Base-by-base conservation (phyloP, 768 basidiomycete genomes). In the Termitomyces sp. region DNA sequence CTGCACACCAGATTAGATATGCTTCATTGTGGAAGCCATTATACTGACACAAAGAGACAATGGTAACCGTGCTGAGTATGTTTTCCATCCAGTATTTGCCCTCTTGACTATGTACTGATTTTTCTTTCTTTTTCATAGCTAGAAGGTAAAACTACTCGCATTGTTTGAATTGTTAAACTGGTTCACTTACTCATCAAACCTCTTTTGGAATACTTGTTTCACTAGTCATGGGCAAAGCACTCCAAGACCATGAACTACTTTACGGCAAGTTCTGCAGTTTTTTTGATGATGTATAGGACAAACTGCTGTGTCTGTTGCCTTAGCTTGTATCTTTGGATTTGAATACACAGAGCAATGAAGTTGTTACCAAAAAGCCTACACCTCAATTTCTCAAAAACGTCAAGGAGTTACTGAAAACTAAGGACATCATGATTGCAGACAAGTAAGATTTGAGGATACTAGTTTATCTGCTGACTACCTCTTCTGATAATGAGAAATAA, bases 271-370 rank as follows among this genome's bases (percentile, higher is more conserved):
- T n/a, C n/a, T n/a, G n/a, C n/a, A n/a, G n/a, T 31, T 42, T 51
- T 27, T 18, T 54, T 58, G 12, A 57, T 16, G 9, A 50, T 7
- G n/a, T 27, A 22, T 65, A 93, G 93, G 95, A 33, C 98, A 98
- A 77, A 98, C 95, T 0, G 74, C 90, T 0, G 78, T 98, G 13
- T 80, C 91, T 0, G 76, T 97, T 18, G 93, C 93, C 1, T 81
- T 98, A n/a, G 63, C 78, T 2, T 79, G 88, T 55, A 80, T 99
- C 3, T 98, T 95, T 66, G 82, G 80, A 0, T 96, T 93, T 60
- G 94, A 81, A 1, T 97, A 98, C 69, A 93, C 97, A 98, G 69
- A 93, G 89, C 67, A 96, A 99, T 69, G 93, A 98, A 66, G 81
- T 98, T 4, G 76, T 78, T 42, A 80, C 70, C 39, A 98, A 94